phyloP scores from a whole-genome alignment of 352 stramenopile genomes.

The Heterotrichella gracilis region DNA sequence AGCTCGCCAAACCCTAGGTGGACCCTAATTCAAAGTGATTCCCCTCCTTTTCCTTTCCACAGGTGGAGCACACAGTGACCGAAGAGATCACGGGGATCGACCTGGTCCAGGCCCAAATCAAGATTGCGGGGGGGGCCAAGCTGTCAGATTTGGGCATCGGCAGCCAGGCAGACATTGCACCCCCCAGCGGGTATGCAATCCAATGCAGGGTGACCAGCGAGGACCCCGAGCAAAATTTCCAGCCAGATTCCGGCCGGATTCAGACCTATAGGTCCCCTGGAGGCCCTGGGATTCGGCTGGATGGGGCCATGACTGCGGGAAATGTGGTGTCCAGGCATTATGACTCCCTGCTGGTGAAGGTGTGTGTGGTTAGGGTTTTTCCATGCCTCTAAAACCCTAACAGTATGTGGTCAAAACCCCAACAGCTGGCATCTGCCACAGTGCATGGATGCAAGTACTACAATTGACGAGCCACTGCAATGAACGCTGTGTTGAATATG shows the following conservation, averaged over 20 bases:
- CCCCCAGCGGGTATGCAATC: slow-evolving; percentile 30
- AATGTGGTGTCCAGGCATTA: slow-evolving; percentile 67
- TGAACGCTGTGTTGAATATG: no score
- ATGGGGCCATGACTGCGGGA: slow-evolving; percentile 49
- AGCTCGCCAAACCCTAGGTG: no score
- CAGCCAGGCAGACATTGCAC: background rate
- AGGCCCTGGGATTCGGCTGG: slow-evolving; percentile 34
- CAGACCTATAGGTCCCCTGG: slow-evolving; percentile 36
- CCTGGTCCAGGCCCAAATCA: slow-evolving; percentile 73
- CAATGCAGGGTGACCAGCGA: slow-evolving; percentile 76
- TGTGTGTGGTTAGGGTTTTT: no score
- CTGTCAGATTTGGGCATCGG: background rate
- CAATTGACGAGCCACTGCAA: no score
- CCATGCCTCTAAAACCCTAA: no score
- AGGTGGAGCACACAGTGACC: slow-evolving; percentile 75
- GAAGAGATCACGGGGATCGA: slow-evolving; percentile 62
- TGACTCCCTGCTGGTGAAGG: slow-evolving; percentile 77
- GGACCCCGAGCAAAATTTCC: slow-evolving; percentile 59
- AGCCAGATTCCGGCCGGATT: slow-evolving; percentile 63
- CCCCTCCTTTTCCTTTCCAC: slow-evolving; percentile 52
- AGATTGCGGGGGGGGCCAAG: slow-evolving; percentile 28
- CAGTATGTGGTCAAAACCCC: no score
- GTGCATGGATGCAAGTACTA: no score
- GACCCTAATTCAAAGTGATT: slow-evolving; percentile 98
- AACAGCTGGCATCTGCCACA: no score